Base-by-base conservation (phyloP, 106 monocot species). In the Dendrobium chrysotoxum region DNA sequence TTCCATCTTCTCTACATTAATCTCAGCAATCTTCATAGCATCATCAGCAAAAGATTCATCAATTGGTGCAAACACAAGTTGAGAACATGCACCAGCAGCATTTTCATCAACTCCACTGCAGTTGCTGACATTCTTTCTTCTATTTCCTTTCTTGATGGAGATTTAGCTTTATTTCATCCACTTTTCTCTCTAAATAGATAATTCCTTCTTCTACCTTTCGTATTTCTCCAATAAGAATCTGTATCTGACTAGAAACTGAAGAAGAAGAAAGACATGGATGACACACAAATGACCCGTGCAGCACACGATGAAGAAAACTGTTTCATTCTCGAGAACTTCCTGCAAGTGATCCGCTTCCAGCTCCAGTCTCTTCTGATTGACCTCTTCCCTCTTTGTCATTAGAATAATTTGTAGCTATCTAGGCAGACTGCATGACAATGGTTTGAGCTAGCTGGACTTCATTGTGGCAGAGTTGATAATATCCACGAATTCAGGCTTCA, bases 171-270 rank as follows among this genome's bases (percentile, higher is more conserved):
- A 92, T 20, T 8, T 88, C 90, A 31, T 92, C 83, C 40, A 93
- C 83, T 79, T 86, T 88, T 64, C 81, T 87, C 74, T 96, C 93
- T 53, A 93, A 81, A 77, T 55, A 86, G 31, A 85, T 80, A 15
- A 93, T 93, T 82, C 93, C 96, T 67, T 93, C 88, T 83, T 96
- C 93, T 11, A 91, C 88, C 84, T 90, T 87, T 53, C 87, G 88
- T 78, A 93, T 25, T 85, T 96, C 96, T 44, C 80, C 85, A 57
- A 93, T 83, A 76, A 96, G 90, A n/a, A 79, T 77, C 80, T 89
- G 89, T 6, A 93, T 86, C 88, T 91, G 85, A 78, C 77, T 57
- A 65, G 94, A 86, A 42, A 90, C 75, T 1, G 88, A 46, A 46
- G 46, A 46, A 46, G 46, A 82, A 57, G 86, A 87, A 28, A 92